A percentile compares a stretch with the other conserved stretches of the same genome.
These are phyloP conservation scores for Irpex sp. DNA, from an alignment of 1,284 basidiomycete species.

Conservation along the genomic window DNA sequence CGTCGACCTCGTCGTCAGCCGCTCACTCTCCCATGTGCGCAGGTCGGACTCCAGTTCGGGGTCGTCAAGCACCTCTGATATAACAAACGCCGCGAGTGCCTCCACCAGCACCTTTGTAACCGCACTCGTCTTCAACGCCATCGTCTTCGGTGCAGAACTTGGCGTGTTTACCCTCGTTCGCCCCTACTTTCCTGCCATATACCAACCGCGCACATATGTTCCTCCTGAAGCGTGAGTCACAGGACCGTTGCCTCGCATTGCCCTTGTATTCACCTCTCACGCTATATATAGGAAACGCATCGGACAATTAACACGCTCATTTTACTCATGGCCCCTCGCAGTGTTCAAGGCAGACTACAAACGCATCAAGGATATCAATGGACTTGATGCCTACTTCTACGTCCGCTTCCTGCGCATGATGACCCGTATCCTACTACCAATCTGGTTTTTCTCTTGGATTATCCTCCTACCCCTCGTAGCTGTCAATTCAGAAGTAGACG, in stretches of 20 bases:
- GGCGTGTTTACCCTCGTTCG: constrained; percentile 67
- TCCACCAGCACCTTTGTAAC: constrained; percentile 64
- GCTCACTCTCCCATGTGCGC: background rate
- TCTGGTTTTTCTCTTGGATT: constrained; percentile 75
- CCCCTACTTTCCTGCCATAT: constrained; percentile 70
- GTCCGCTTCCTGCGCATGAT: constrained; percentile 86
- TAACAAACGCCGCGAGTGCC: constrained; percentile 23
- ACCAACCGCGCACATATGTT: constrained; percentile 78
- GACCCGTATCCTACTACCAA: constrained; percentile 76
- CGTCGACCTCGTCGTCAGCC: background rate
- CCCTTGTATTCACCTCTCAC: background rate
- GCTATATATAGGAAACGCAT: constrained; percentile 47
- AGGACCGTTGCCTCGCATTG: background rate
- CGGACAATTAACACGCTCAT: constrained; percentile 39
- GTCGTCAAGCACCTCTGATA: background rate
- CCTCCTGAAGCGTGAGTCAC: constrained; percentile 40
- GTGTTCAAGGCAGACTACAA: constrained; percentile 56
- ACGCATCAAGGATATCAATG: constrained; percentile 70
- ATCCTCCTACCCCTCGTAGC: constrained; percentile 69
- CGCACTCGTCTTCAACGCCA: constrained; percentile 71
- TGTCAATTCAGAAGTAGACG: constrained; percentile 45
- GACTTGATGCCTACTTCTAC: constrained; percentile 93
- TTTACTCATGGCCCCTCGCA: constrained; percentile 56
- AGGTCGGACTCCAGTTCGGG: constrained; percentile 1
- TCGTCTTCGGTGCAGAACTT: constrained; percentile 65